Evolutionary conservation across 2,329 filamentous ascomycete genomes (phyloP).

Genomic region (Pyricularia grisea): DNA sequence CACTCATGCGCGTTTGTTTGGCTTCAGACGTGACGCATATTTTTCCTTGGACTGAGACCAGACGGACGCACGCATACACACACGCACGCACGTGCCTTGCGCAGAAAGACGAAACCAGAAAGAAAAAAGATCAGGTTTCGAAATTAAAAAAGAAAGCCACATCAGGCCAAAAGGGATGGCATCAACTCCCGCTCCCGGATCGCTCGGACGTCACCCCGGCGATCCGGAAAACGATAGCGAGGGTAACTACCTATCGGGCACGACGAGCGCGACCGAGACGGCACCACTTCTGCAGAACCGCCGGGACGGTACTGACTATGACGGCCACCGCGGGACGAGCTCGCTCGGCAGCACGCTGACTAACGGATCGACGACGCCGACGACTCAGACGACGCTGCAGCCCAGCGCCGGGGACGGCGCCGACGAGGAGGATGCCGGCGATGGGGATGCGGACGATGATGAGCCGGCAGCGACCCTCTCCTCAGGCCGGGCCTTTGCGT

Average conservation of each 20-base stretch:
- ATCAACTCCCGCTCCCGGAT: background rate
- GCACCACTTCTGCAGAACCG: conserved; percentile 17
- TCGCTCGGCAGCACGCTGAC: background rate
- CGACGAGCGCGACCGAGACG: conserved; percentile 15
- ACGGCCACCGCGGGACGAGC: background rate
- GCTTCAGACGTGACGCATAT: too few species aligned
- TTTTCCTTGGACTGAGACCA: background rate
- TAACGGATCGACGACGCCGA: background rate
- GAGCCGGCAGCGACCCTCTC: conserved; percentile 13
- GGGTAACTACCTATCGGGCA: conserved; percentile 9
- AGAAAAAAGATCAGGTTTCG: background rate
- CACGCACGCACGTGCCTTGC: background rate
- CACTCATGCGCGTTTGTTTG: background rate
- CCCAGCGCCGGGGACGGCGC: background rate
- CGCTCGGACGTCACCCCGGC: background rate
- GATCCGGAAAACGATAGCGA: conserved; percentile 1
- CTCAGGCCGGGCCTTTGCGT: conserved; percentile 27
- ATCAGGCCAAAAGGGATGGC: background rate
- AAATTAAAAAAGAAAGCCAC: background rate
- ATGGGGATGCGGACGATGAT: background rate
- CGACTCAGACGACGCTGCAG: background rate
- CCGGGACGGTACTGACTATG: background rate
- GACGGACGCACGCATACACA: background rate
- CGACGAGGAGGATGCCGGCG: background rate
- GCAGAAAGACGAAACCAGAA: background rate